Evolutionary conservation across 257 asterid genomes (phyloP).

Genomic region (Leptodermis oblonga): DNA sequence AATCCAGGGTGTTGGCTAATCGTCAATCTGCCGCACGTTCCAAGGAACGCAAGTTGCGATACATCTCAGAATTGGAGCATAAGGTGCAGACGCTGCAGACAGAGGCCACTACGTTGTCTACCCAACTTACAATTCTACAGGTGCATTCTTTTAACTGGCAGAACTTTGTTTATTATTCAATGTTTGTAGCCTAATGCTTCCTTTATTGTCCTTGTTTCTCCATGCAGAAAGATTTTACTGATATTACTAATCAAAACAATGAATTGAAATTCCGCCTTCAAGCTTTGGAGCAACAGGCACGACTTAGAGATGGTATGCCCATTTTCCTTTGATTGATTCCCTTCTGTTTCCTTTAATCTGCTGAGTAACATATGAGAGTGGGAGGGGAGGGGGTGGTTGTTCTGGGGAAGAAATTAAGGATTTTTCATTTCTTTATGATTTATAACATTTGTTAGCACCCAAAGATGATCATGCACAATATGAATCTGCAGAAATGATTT

Average conservation of each 20-base stretch:
- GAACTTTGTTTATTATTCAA: slow-evolving; percentile 8
- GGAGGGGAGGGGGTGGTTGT: no score
- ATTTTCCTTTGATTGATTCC: slow-evolving; percentile 13
- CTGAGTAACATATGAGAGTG: not conserved
- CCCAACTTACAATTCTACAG: slow-evolving; percentile 73
- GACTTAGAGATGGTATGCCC: slow-evolving; percentile 75
- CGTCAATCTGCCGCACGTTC: slow-evolving; percentile 98
- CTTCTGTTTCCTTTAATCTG: not conserved
- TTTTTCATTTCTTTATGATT: no score
- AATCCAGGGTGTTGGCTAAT: slow-evolving; percentile 75
- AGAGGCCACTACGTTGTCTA: slow-evolving; percentile 67
- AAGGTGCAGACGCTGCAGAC: slow-evolving; percentile 80
- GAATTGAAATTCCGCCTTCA: slow-evolving; percentile 84
- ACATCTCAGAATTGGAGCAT: slow-evolving; percentile 90
- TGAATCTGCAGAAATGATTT: not conserved
- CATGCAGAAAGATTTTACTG: slow-evolving; percentile 60
- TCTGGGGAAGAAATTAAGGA: not conserved
- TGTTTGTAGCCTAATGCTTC: not conserved
- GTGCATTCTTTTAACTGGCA: slow-evolving; percentile 27
- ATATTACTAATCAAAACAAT: slow-evolving; percentile 58
- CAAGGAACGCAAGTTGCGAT: slow-evolving; percentile 82
- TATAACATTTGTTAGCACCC: not conserved
- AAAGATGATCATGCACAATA: not conserved
- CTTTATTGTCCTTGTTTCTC: slow-evolving; percentile 6
- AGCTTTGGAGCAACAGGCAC: slow-evolving; percentile 86